A percentile compares a stretch with the other conserved stretches of the same genome.
These are phyloP conservation scores for Neoboletus magnificus DNA, from an alignment of 768 basidiomycete genomes.

Conservation along the genomic window DNA sequence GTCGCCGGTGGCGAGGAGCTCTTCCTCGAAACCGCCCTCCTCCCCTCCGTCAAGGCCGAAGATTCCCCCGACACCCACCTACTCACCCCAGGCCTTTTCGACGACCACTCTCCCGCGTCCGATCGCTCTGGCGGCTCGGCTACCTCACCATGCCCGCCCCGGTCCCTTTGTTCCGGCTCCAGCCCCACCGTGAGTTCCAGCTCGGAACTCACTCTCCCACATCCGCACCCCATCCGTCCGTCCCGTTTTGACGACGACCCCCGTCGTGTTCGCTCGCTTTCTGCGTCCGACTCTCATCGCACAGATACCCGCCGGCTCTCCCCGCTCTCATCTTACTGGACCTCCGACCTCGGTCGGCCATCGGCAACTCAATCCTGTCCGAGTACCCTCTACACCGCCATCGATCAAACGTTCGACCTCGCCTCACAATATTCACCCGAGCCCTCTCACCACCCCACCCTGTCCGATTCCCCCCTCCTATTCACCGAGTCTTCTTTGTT, in stretches of 20 bases:
- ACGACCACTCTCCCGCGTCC: slow-evolving; percentile 32
- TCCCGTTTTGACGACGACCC: slow-evolving; percentile 26
- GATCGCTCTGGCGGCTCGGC: slow-evolving; percentile 32
- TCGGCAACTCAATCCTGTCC: slow-evolving; percentile 28
- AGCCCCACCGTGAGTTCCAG: slow-evolving; percentile 22
- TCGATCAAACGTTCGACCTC: slow-evolving; percentile 16
- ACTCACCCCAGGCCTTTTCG: slow-evolving; percentile 36
- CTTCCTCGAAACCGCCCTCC: slow-evolving; percentile 46
- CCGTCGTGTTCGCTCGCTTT: slow-evolving; percentile 31
- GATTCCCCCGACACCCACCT: slow-evolving; percentile 43
- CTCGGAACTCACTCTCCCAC: slow-evolving; percentile 27
- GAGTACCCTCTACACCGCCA: slow-evolving; percentile 22
- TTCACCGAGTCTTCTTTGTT: slow-evolving; percentile 27
- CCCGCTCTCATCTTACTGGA: slow-evolving; percentile 31
- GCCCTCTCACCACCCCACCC: slow-evolving; percentile 16
- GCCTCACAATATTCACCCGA: slow-evolving; percentile 25
- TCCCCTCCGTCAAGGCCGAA: slow-evolving; percentile 55
- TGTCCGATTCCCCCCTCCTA: slow-evolving; percentile 31
- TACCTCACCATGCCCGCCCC: slow-evolving; percentile 25
- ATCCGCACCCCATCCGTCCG: slow-evolving; percentile 18
- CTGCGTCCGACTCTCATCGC: slow-evolving; percentile 26
- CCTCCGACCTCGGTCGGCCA: slow-evolving; percentile 22
- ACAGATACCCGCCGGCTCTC: slow-evolving; percentile 34
- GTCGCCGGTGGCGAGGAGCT: slow-evolving; percentile 81
- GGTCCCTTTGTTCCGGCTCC: slow-evolving; percentile 22